A percentile compares a stretch with the other conserved stretches of the same genome.
phyloP scores from a whole-genome alignment of 73 alveolate species.

The Loxodes magnus region DNA sequence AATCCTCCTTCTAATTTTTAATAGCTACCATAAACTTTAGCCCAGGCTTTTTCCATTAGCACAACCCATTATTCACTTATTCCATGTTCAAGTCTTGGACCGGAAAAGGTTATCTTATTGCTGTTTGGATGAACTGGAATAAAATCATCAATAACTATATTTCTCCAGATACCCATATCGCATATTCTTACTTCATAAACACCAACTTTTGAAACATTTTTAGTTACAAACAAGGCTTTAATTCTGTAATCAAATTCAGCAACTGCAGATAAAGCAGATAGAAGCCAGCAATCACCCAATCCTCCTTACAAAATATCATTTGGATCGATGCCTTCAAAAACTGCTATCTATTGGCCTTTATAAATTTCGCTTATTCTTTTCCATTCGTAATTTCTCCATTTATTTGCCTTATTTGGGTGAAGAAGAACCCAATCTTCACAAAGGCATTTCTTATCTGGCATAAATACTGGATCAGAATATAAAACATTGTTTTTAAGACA shows the following conservation, averaged over 20 bases:
- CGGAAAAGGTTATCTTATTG: slow-evolving; percentile 54
- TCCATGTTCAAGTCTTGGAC: slow-evolving; percentile 46
- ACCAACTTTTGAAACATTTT: slow-evolving; percentile 60
- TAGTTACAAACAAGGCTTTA: slow-evolving; percentile 34
- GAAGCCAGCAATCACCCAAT: slow-evolving; percentile 69
- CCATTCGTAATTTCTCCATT: background rate
- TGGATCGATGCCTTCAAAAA: slow-evolving; percentile 48
- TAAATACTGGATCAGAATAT: no score
- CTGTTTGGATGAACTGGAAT: slow-evolving; percentile 68
- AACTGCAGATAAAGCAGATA: slow-evolving; percentile 59
- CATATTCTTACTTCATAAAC: slow-evolving; percentile 66
- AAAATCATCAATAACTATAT: slow-evolving; percentile 76
- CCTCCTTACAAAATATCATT: slow-evolving; percentile 52
- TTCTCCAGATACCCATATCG: slow-evolving; percentile 62
- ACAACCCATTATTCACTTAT: slow-evolving; percentile 94
- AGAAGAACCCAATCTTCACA: no score
- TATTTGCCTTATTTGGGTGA: no score
- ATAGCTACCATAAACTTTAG: slow-evolving; percentile 89
- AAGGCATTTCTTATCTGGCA: no score
- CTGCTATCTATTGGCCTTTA: no score
- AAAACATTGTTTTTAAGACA: no score
- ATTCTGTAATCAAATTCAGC: slow-evolving; percentile 69
- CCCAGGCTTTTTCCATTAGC: slow-evolving; percentile 95
- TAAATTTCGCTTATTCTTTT: slow-evolving; percentile 5
- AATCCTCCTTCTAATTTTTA: slow-evolving; percentile 83